Percentiles rank a stretch among this genome's conserved stretches.
These are phyloP conservation scores for Tieghemostelium lacteum DNA, from an alignment of 78 protist genomes.

Conservation along the genomic window DNA sequence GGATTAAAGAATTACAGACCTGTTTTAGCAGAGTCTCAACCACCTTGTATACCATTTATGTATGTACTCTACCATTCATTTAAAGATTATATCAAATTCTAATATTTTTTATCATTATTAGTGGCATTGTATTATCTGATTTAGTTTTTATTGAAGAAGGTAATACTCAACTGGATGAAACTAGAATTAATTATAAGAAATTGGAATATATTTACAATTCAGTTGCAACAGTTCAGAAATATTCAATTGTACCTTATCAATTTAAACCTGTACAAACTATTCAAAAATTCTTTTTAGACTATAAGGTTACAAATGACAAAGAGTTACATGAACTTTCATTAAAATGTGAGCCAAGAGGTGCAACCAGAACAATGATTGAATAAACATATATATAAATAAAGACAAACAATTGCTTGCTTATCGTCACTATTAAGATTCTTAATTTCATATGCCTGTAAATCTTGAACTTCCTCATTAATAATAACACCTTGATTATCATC, in stretches of 20 bases:
- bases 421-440: too few species aligned
- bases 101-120: background rate
- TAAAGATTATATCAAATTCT: background rate
- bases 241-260: conserved; percentile 14
- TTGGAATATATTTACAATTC: conserved; percentile 9
- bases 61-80: background rate
- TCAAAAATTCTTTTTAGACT: conserved; percentile 12
- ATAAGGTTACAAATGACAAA: conserved; percentile 3
- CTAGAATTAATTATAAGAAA: conserved; percentile 13
- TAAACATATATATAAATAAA: background rate
- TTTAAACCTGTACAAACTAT: conserved; percentile 13
- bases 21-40: conserved; percentile 1
- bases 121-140: conserved; percentile 23
- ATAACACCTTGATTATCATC: too few species aligned
- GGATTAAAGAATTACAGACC: conserved; percentile 28
- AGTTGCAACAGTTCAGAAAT: conserved; percentile 3
- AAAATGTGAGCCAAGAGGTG: conserved; percentile 21
- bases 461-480: too few species aligned
- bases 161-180: conserved; percentile 8
- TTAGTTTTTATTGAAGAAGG: conserved; percentile 33
- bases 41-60: conserved; percentile 30
- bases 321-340: conserved; percentile 12
- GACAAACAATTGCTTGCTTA: too few species aligned
- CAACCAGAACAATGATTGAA: conserved; percentile 3
- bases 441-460: too few species aligned